These are phyloP conservation scores for Aureobasidium sp. DNA, from an alignment of 2,329 filamentous ascomycete genomes.

Conservation along the genomic window DNA sequence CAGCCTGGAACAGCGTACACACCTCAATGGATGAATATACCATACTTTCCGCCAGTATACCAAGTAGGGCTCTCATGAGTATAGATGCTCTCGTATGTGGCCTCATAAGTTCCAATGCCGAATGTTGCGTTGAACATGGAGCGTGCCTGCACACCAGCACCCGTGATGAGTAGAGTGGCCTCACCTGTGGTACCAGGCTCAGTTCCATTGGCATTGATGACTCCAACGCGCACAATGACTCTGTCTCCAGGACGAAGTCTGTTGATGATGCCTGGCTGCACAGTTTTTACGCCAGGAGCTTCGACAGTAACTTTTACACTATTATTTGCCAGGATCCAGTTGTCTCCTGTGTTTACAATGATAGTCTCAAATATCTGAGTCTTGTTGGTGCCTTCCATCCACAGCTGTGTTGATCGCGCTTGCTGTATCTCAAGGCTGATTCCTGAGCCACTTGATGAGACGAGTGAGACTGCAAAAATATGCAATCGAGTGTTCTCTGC, in stretches of 20 bases:
- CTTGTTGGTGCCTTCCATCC: slow-evolving; percentile 31
- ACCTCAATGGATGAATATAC: slow-evolving; percentile 54
- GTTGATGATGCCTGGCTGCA: slow-evolving; percentile 28
- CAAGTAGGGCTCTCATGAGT: slow-evolving; percentile 41
- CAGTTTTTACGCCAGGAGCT: slow-evolving; percentile 26
- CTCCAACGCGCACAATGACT: slow-evolving; percentile 29
- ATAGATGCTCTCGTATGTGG: slow-evolving; percentile 31
- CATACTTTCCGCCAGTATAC: slow-evolving; percentile 48
- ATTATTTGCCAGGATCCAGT: slow-evolving; percentile 27
- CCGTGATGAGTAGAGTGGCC: slow-evolving; percentile 24
- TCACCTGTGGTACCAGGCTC: slow-evolving; percentile 22
- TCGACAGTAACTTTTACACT: slow-evolving; percentile 27
- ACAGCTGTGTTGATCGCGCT: slow-evolving; percentile 33
- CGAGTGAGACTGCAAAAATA: slow-evolving; percentile 31
- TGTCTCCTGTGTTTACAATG: slow-evolving; percentile 30
- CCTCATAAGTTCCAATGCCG: slow-evolving; percentile 25
- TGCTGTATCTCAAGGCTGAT: slow-evolving; percentile 28
- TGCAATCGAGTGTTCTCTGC: slow-evolving; percentile 25
- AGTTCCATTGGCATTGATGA: slow-evolving; percentile 25
- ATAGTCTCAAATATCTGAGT: slow-evolving; percentile 31
- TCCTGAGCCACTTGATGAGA: slow-evolving; percentile 21
- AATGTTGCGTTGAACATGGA: slow-evolving; percentile 29
- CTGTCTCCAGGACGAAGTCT: slow-evolving; percentile 33
- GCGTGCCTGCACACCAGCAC: slow-evolving; percentile 18
- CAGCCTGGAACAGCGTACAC: slow-evolving; percentile 48